phyloP scores from a whole-genome alignment of 352 stramenopile genomes.

The Phytopythium ostracodes region DNA sequence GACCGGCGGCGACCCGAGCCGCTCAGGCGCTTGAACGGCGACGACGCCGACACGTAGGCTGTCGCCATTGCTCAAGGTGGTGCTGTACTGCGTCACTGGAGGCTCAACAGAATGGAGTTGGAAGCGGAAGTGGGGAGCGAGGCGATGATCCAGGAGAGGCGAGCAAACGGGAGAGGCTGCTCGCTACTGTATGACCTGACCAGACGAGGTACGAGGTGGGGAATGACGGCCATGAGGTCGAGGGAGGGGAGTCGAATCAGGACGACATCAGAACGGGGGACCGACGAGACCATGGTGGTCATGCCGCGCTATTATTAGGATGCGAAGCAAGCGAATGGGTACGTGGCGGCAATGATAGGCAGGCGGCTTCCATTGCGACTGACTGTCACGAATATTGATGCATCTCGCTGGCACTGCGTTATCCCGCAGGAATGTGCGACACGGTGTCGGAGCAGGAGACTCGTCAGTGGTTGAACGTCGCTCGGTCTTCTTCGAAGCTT shows the following conservation, averaged over 20 bases:
- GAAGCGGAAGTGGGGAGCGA: not conserved
- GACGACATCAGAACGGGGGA: not conserved
- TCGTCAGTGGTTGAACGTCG: no score
- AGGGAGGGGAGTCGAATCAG: not conserved
- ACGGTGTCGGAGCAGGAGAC: no score
- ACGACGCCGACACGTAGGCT: not conserved
- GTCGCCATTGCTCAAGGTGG: not conserved
- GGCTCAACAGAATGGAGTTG: not conserved
- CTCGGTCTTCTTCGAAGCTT: no score
- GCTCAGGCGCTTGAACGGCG: constrained; percentile 3
- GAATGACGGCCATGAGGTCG: not conserved
- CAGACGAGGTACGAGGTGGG: not conserved
- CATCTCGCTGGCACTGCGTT: no score
- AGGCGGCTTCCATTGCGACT: not conserved
- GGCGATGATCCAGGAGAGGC: not conserved
- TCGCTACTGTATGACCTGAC: not conserved
- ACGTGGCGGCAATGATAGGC: not conserved
- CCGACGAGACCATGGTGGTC: not conserved
- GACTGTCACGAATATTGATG: no score
- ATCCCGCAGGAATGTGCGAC: no score
- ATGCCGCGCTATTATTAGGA: not conserved
- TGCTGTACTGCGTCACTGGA: not conserved
- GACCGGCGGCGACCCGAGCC: not conserved
- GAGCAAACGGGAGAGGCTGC: not conserved
- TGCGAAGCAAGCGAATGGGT: not conserved